phyloP scores from a whole-genome alignment of 1,139 yeast genomes.

The Sugiyamaella japonica region DNA sequence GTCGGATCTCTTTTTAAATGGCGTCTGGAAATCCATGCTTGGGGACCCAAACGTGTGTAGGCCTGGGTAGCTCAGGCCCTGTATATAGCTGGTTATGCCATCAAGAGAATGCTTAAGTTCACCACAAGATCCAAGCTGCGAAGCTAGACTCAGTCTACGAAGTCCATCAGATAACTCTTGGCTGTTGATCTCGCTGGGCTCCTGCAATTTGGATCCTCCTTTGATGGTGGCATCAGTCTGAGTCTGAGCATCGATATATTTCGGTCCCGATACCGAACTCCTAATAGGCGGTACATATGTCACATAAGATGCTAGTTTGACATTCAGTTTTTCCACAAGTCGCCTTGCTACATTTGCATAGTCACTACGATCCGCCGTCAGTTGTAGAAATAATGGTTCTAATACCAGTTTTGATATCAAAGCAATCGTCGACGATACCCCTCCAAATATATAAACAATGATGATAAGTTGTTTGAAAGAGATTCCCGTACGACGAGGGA shows the following conservation, averaged over 20 bases:
- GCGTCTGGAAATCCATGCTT: constrained; percentile 3
- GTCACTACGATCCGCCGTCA: constrained; percentile 38
- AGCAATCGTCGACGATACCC: constrained; percentile 37
- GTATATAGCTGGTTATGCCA: constrained; percentile 19
- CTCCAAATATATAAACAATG: constrained; percentile 40
- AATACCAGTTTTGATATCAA: constrained; percentile 38
- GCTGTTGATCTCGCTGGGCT: constrained; percentile 16
- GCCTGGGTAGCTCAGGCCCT: constrained; percentile 19
- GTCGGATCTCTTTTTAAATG: constrained; percentile 17
- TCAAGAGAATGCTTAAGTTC: constrained; percentile 23
- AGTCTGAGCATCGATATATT: constrained; percentile 36
- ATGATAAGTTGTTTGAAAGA: constrained; percentile 35
- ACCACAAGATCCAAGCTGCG: constrained; percentile 6
- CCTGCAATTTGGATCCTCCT: constrained; percentile 12
- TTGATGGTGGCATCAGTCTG: constrained; percentile 31
- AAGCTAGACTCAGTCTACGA: constrained; percentile 35
- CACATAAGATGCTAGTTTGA: constrained; percentile 28
- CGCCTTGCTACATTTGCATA: constrained; percentile 34
- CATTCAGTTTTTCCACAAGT: constrained; percentile 27
- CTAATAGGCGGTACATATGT: constrained; percentile 30
- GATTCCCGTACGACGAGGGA: constrained; percentile 22
- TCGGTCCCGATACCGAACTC: constrained; percentile 24
- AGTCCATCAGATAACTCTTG: constrained; percentile 11
- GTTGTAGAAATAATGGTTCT: constrained; percentile 40
- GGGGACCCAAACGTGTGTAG: constrained; percentile 9